Base-by-base conservation (phyloP, 176 grass and related monocot species). In the Echinochloa phyllopogon region DNA sequence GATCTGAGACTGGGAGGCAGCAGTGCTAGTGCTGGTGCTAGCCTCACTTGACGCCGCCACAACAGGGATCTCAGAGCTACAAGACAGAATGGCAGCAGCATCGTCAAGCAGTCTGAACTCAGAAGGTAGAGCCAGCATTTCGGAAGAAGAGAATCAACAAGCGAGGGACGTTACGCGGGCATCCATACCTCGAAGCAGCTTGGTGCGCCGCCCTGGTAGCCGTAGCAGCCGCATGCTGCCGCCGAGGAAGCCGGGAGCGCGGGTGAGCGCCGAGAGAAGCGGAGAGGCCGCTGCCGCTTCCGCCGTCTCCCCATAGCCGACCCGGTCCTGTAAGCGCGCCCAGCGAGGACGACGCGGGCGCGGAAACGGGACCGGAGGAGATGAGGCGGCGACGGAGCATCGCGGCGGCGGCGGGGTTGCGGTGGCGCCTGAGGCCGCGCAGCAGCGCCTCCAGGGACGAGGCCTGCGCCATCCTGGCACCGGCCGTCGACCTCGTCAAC, bases 401-500 rank as follows among this genome's bases (percentile, higher is more conserved):
- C 63, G 70, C 13, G 18, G 29, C 53, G 10, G 64, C 66, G 42
- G 43, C 43, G 53, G 83, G 41, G n/a, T 80, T 69, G 6, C 51
- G 51, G 8, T 39, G 77, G 44, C 70, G 82, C 76, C 76, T 75
- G 69, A 89, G 71, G 62, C 87, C 77, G 16, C 82, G 87, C 12
- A 89, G 87, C 14, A 89, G 77, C 77, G 53, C 52, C 18, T 23
- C 52, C 13, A 14, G 1, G 69, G 61, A 33, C 33, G 68, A 82
- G 49, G 88, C 77, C 78, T 86, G 83, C 20, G 55, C 71, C 88
- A 86, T 89, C 6, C 3, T 3, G 14, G 51, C 4, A 14, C 9
- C 11, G 0, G 10, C 38, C 6, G 68, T 15, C 3, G n/a, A 4
- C 11, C 18, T 74, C 79, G 12, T 8, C 4, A 6, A 18, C 17